These are phyloP conservation scores for Lichtheimia hyalospora DNA, from an alignment of 371 early-diverging fungal genomes.

Conservation along the genomic window DNA sequence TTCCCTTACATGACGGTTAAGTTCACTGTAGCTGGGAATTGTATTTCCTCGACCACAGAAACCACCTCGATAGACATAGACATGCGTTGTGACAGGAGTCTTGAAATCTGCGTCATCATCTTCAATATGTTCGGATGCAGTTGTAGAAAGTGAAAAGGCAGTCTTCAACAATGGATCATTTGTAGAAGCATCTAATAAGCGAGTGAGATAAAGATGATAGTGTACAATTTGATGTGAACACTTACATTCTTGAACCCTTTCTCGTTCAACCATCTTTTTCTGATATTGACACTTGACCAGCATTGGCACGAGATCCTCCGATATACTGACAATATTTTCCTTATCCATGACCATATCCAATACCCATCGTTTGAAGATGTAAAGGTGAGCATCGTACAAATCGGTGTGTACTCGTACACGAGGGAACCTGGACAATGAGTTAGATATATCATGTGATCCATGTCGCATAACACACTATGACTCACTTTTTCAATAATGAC, in stretches of 20 bases:
- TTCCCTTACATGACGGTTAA: slow-evolving; percentile 76
- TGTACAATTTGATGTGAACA: slow-evolving; percentile 1
- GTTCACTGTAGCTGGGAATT: slow-evolving; percentile 79
- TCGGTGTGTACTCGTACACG: slow-evolving; percentile 71
- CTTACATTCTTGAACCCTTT: slow-evolving; percentile 68
- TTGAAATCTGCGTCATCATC: slow-evolving; percentile 36
- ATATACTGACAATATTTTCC: slow-evolving; percentile 73
- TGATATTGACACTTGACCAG: slow-evolving; percentile 80
- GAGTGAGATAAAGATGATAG: not conserved
- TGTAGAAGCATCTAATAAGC: slow-evolving; percentile 31
- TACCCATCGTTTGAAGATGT: slow-evolving; percentile 90
- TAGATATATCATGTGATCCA: not conserved
- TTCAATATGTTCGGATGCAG: slow-evolving; percentile 33
- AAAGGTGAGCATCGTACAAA: slow-evolving; percentile 87
- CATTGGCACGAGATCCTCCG: slow-evolving; percentile 83
- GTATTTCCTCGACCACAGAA: slow-evolving; percentile 82
- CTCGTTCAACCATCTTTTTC: slow-evolving; percentile 63
- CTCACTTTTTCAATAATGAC: slow-evolving; percentile 67
- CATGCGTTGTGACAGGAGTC: slow-evolving; percentile 46
- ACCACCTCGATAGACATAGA: slow-evolving; percentile 49
- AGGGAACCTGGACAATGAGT: slow-evolving; percentile 59
- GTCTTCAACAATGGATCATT: slow-evolving; percentile 35
- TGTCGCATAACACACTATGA: not conserved
- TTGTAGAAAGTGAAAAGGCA: slow-evolving; percentile 50
- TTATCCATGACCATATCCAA: slow-evolving; percentile 74